phyloP scores from a whole-genome alignment of 345 rosid species.

The Sisymbrium altissimum region DNA sequence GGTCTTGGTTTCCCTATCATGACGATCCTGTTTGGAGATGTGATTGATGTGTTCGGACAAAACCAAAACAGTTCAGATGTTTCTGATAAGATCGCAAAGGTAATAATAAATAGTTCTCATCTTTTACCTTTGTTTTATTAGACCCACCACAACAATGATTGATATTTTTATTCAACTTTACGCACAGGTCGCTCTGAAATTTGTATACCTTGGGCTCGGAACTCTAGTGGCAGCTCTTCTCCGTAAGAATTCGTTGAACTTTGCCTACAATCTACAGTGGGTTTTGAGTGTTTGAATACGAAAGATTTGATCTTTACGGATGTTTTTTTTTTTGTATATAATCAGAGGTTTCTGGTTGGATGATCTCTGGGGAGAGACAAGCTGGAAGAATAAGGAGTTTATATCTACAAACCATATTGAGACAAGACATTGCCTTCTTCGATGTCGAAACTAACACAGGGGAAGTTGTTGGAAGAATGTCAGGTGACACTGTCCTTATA shows the following conservation, averaged over 20 bases:
- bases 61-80: slow-evolving; percentile 36
- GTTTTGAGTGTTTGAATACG: not conserved
- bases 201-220: slow-evolving; percentile 60
- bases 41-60: slow-evolving; percentile 47
- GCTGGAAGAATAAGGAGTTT: slow-evolving; percentile 54
- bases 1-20: slow-evolving; percentile 64
- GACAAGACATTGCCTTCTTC: slow-evolving; percentile 67
- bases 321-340: not conserved
- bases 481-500: slow-evolving; percentile 69
- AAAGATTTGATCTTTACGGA: not conserved
- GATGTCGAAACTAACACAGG: slow-evolving; percentile 66
- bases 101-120: slow-evolving; percentile 1
- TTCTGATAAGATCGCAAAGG: slow-evolving; percentile 44
- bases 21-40: slow-evolving; percentile 53
- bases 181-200: slow-evolving; percentile 53
- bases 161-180: not conserved
- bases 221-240: slow-evolving; percentile 49
- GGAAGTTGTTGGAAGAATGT: slow-evolving; percentile 66
- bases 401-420: slow-evolving; percentile 57
- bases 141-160: not conserved
- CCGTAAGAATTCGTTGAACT: slow-evolving; percentile 45
- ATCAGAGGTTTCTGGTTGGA: slow-evolving; percentile 78
- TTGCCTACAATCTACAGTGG: not conserved
- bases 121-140: not conserved
- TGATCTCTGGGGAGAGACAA: slow-evolving; percentile 71